A percentile compares a stretch with the other conserved stretches of the same genome.
phyloP scores from a whole-genome alignment of 2,329 filamentous ascomycete genomes.

The Sporothrix phasma region DNA sequence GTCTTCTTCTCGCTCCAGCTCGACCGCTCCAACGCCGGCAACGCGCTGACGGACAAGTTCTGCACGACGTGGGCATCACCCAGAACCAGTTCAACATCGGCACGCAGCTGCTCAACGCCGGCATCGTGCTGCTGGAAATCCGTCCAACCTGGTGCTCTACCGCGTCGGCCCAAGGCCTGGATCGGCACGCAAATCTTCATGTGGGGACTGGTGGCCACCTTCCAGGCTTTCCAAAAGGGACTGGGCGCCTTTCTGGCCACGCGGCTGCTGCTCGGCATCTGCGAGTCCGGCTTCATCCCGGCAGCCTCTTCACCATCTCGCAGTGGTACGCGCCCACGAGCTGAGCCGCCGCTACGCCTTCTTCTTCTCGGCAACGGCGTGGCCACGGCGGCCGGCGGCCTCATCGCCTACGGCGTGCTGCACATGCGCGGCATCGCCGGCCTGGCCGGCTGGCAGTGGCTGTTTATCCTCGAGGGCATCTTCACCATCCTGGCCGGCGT shows the following conservation, averaged over 20 bases:
- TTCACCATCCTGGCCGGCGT: constrained; percentile 39
- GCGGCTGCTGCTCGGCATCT: constrained; percentile 40
- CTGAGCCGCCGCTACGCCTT: constrained; percentile 42
- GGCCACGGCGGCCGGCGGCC: constrained; percentile 33
- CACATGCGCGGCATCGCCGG: constrained; percentile 39
- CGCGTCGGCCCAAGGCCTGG: constrained; percentile 41
- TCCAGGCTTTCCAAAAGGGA: constrained; percentile 42
- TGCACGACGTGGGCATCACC: constrained; percentile 27
- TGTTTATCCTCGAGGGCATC: constrained; percentile 42
- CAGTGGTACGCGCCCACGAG: constrained; percentile 45
- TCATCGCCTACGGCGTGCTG: constrained; percentile 38
- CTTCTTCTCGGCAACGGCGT: constrained; percentile 47
- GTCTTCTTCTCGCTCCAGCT: constrained; percentile 36
- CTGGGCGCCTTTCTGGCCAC: constrained; percentile 40
- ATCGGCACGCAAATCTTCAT: constrained; percentile 43
- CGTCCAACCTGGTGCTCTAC: constrained; percentile 39
- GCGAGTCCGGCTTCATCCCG: constrained; percentile 46
- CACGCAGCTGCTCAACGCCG: constrained; percentile 29
- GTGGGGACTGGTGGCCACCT: constrained; percentile 43
- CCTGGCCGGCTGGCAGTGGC: constrained; percentile 47
- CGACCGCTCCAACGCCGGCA: constrained; percentile 30
- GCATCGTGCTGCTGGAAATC: constrained; percentile 16
- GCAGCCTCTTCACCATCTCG: constrained; percentile 40
- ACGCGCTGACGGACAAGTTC: constrained; percentile 22
- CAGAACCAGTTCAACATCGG: constrained; percentile 38